Base-by-base conservation (phyloP, 1,139 yeast genomes). In the Debaryomycetaceae sp. region DNA sequence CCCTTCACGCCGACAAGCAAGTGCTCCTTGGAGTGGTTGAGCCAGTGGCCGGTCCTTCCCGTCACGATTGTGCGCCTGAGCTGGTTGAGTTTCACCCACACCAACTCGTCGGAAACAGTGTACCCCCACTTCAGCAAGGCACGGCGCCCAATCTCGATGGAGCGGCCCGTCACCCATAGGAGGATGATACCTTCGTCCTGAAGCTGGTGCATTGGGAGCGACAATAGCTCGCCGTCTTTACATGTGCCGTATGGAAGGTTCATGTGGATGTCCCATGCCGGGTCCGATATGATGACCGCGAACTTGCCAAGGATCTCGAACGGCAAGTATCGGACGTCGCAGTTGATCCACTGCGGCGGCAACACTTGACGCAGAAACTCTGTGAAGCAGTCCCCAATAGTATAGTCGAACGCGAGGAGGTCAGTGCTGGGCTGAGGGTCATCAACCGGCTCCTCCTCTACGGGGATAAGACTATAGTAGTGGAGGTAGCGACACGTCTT, bases 21-120 rank as follows among this genome's bases (percentile, higher is more conserved):
- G 49, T 87, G 96, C 51, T 87, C 97, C 43, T 87, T 87, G 1
- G 95, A 82, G 51, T 87, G 97, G 47, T 87, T 87, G 29, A 87
- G 61, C 97, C 97, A 87, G 50, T 87, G 97, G 0, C 97, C 97
- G 0, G 97, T 87, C 37, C 96, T 60, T 1, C 97, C 97, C 0
- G 97, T 87, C 35, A 92, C 90, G 29, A 87, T 86, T 0, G 95
- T 87, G 37, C 95, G 59, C 20, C 78, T 74, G 35, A 87, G 57
- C 48, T 87, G 96, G 49, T 87, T 87, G 8, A 92, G 72, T 49
- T 87, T 87, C 35, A 85, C 71, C 97, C 97, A 87, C 14, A 87
- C 72, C 40, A 87, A 54, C 49, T 86, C 96, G 49, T 86, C 90
- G 16, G 73, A 58, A 5, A 79, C 72, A 20, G 51, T 47, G 47